Evolutionary conservation across 2,329 filamentous ascomycete genomes (phyloP).

Genomic region (Ceratocystis eucalypticola): DNA sequence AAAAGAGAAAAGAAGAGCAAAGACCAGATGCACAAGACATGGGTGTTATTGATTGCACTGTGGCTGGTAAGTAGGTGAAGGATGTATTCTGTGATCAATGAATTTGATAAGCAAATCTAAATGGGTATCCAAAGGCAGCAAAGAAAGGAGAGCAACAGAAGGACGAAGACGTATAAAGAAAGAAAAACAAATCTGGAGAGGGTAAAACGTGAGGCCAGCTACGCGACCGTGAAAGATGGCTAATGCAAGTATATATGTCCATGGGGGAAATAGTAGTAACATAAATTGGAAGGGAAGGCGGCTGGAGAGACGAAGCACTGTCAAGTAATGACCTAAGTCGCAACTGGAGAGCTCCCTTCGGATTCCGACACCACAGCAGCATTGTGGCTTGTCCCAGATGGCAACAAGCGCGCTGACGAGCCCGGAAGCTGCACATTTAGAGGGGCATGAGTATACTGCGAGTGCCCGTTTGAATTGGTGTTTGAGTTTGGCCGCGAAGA

Average conservation of each 20-base stretch:
- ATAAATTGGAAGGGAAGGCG: background rate
- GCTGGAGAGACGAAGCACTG: no score
- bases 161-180: background rate
- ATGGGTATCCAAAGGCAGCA: conserved; percentile 15
- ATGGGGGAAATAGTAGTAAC: background rate
- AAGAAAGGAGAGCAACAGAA: background rate
- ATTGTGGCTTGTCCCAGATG: background rate
- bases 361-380: background rate
- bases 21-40: background rate
- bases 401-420: background rate
- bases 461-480: background rate
- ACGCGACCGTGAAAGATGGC: background rate
- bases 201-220: background rate
- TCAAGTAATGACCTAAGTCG: background rate
- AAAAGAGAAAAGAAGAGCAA: background rate
- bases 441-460: conserved; percentile 7
- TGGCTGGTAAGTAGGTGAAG: background rate
- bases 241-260: background rate
- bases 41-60: background rate
- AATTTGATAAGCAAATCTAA: conserved; percentile 7
- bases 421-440: background rate
- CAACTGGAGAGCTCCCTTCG: background rate
- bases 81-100: background rate
- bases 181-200: background rate
- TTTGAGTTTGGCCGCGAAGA: background rate